Percentiles rank a stretch among this genome's conserved stretches.
phyloP scores from a whole-genome alignment of 129 eudicot genomes.

The Heracleum sosnowskyi region DNA sequence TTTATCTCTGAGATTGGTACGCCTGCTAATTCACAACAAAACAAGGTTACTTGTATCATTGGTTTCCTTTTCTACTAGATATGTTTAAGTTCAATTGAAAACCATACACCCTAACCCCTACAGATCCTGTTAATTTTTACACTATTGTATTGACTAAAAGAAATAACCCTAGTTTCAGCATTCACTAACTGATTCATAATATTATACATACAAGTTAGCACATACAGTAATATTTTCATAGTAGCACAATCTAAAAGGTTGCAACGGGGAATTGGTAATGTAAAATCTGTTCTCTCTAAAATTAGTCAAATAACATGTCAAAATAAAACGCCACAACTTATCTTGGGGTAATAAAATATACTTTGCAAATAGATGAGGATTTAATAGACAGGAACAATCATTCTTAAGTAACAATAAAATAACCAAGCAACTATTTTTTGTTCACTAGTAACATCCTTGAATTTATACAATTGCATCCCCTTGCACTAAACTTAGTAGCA shows the following conservation, averaged over 20 bases:
- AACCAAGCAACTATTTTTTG: not conserved
- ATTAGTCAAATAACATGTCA: not conserved
- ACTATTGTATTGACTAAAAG: not conserved
- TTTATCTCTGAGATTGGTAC: constrained; percentile 28
- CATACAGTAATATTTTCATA: not conserved
- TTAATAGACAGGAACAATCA: not conserved
- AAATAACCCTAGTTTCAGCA: not conserved
- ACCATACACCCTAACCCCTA: not conserved
- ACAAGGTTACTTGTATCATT: not conserved
- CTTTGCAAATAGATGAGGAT: not conserved
- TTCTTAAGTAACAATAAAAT: not conserved
- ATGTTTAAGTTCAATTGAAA: not conserved
- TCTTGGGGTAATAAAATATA: not conserved
- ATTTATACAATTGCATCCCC: not conserved
- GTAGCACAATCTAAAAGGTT: not conserved
- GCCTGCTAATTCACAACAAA: constrained; percentile 28
- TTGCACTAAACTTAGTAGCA: not conserved
- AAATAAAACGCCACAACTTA: not conserved
- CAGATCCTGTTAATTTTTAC: not conserved
- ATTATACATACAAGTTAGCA: not conserved
- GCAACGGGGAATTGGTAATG: not conserved
- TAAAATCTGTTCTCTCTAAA: not conserved
- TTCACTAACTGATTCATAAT: not conserved
- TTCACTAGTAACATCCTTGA: no score
- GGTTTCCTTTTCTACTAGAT: not conserved